phyloP scores from a whole-genome alignment of 306 rosid species.

The Vigna unguiculata region DNA sequence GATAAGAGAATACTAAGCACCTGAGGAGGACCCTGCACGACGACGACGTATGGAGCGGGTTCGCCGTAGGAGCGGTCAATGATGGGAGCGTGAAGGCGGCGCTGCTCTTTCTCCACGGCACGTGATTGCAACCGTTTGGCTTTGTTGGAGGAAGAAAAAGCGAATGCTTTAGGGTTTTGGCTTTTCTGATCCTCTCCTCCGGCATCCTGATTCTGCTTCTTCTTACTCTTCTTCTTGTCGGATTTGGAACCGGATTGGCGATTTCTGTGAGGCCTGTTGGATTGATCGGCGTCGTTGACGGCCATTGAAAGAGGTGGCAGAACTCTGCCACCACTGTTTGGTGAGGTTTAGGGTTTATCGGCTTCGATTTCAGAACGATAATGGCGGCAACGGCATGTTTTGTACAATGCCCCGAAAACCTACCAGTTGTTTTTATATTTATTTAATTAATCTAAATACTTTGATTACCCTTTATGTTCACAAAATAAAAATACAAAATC shows the following conservation, averaged over 20 bases:
- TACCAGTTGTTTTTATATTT: background rate
- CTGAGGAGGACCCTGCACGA: constrained; percentile 97
- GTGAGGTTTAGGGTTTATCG: constrained; percentile 49
- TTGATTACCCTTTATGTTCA: background rate
- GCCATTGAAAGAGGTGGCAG: constrained; percentile 54
- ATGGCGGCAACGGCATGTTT: constrained; percentile 29
- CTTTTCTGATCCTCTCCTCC: constrained; percentile 52
- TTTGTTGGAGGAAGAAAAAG: constrained; percentile 74
- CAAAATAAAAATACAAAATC: too few species aligned
- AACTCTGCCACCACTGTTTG: background rate
- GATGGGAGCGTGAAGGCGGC: constrained; percentile 82
- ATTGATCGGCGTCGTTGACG: constrained; percentile 64
- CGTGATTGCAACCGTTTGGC: constrained; percentile 90
- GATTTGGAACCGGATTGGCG: constrained; percentile 77
- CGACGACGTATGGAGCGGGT: constrained; percentile 78
- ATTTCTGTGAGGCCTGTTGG: constrained; percentile 76
- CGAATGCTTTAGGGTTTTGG: constrained; percentile 84
- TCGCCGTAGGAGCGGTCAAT: constrained; percentile 87
- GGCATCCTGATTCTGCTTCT: constrained; percentile 42
- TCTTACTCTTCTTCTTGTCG: constrained; percentile 55
- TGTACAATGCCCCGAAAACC: constrained; percentile 17
- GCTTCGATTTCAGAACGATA: constrained; percentile 28
- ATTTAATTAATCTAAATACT: background rate
- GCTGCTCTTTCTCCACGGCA: constrained; percentile 94
- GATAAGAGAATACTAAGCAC: constrained; percentile 39